A percentile compares a stretch with the other conserved stretches of the same genome.
phyloP scores from a whole-genome alignment of 371 early-diverging fungal species.

The Mucor racemosus region DNA sequence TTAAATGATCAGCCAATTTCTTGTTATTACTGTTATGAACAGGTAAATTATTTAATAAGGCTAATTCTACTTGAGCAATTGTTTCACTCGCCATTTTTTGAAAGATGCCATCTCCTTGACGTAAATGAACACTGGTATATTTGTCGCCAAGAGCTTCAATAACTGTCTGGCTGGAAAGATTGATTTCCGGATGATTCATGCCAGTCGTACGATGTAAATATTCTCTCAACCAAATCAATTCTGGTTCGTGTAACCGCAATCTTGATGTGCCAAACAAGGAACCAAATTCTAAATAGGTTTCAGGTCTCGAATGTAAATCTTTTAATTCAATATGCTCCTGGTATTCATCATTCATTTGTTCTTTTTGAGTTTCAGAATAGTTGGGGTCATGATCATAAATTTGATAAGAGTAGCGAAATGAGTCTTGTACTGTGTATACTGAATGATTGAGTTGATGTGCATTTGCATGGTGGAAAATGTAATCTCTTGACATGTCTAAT shows the following conservation, averaged over 20 bases:
- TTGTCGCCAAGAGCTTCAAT: slow-evolving; percentile 34
- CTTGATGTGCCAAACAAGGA: slow-evolving; percentile 43
- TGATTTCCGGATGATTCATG: slow-evolving; percentile 37
- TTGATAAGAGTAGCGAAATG: slow-evolving; percentile 29
- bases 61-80: slow-evolving; percentile 8
- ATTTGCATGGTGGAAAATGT: neutral
- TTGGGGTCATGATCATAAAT: neutral
- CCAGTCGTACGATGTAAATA: slow-evolving; percentile 27
- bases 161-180: slow-evolving; percentile 25
- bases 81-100: slow-evolving; percentile 30
- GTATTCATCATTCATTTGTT: neutral
- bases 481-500: neutral
- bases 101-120: slow-evolving; percentile 53
- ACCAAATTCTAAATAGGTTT: slow-evolving; percentile 46
- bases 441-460: neutral
- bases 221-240: slow-evolving; percentile 24
- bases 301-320: slow-evolving; percentile 5
- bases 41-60: neutral
- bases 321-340: neutral
- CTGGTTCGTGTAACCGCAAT: slow-evolving; percentile 20
- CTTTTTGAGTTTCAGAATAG: neutral
- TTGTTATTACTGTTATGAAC: neutral
- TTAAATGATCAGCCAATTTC: neutral
- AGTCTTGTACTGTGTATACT: slow-evolving; percentile 26
- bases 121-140: slow-evolving; percentile 50